phyloP scores from a whole-genome alignment of 495 filamentous ascomycete genomes.

The Aspergillus panamensis region DNA sequence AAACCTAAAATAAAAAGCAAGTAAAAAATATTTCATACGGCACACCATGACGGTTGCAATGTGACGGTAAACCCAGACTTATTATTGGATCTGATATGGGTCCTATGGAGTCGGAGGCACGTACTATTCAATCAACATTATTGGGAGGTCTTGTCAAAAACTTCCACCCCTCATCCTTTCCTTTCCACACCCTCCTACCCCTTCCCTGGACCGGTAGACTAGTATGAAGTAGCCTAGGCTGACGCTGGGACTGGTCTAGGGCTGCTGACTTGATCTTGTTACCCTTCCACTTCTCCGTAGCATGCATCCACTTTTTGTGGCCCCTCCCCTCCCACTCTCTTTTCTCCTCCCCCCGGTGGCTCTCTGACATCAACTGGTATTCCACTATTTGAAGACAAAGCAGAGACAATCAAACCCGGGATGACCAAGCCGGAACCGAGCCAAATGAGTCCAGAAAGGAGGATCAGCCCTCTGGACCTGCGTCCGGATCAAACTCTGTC shows the following conservation, averaged over 20 bases:
- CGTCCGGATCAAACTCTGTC: slow-evolving; percentile 47
- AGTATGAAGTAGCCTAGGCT: slow-evolving; percentile 11
- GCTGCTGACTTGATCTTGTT: slow-evolving; percentile 17
- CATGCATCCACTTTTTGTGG: slow-evolving; percentile 39
- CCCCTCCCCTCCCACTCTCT: too few relatives aligned
- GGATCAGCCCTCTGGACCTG: slow-evolving; percentile 49
- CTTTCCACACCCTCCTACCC: slow-evolving; percentile 9
- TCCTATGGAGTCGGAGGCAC: slow-evolving; percentile 26
- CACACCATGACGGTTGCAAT: slow-evolving; percentile 37
- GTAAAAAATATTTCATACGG: slow-evolving; percentile 16
- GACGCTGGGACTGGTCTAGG: slow-evolving; percentile 20
- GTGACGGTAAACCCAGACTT: slow-evolving; percentile 33
- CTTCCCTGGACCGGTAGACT: slow-evolving; percentile 13
- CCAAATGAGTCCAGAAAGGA: slow-evolving; percentile 43
- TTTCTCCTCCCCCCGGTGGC: slow-evolving; percentile 30
- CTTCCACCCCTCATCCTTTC: slow-evolving; percentile 17
- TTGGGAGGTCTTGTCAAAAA: slow-evolving; percentile 26
- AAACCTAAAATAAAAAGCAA: slow-evolving; percentile 4
- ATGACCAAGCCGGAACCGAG: slow-evolving; percentile 35
- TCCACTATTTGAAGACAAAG: slow-evolving; percentile 30
- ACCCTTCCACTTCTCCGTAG: slow-evolving; percentile 29
- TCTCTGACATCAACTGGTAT: slow-evolving; percentile 48
- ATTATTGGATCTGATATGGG: slow-evolving; percentile 44
- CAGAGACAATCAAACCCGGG: slow-evolving; percentile 35
- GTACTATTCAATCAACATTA: slow-evolving; percentile 15